Evolutionary conservation across 257 asterid species (phyloP), one percentile per base, ranked within the genome.

Genomic region (Gynochthodes officinalis): DNA sequence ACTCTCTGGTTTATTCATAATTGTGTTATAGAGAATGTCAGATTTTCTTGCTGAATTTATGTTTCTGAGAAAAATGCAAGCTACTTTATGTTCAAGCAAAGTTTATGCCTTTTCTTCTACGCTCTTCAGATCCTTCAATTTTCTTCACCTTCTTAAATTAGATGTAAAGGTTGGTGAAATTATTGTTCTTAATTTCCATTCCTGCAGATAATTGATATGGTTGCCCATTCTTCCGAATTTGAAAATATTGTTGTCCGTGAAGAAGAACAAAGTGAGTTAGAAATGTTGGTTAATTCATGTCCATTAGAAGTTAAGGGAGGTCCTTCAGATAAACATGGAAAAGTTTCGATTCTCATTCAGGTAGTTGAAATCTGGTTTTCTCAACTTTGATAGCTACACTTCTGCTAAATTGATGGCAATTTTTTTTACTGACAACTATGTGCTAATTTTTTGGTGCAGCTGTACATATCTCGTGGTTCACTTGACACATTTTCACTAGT

Each of bases 261-360:
- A 52, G 99, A 94, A 82, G 97, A 94, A 78, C 97, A 91, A 83
- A 87, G 81, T 87, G 99, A 94, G 84, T 89, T 94, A 71, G 99
- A 91, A 80, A 78, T 32, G 66, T 86, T 90, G 86, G 86, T 91
- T 71, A 62, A 79, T 58, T 82, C 74, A 50, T 94, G 97, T 71
- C 96, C 96, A 43, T 74, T 87, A 69, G 99, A 94, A 88, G 75
- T 89, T 80, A 91, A 89, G 84, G 99, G 99, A 67, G 99, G 99
- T 64, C 96, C 97, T 46, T 88, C 99, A 71, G 86, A 79, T 81
- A 91, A 94, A 81, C 89, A 89, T 76, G 99, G 99, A 78, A 94
- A 94, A 87, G 89, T 91, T 80, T 91, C 97, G 18, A 88, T 91
- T 70, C 97, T 94, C 62, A 94, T 94, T 75, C 99, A 94, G 97